Base-by-base conservation (phyloP, 495 filamentous ascomycete species). In the Penicillium diatomitis region DNA sequence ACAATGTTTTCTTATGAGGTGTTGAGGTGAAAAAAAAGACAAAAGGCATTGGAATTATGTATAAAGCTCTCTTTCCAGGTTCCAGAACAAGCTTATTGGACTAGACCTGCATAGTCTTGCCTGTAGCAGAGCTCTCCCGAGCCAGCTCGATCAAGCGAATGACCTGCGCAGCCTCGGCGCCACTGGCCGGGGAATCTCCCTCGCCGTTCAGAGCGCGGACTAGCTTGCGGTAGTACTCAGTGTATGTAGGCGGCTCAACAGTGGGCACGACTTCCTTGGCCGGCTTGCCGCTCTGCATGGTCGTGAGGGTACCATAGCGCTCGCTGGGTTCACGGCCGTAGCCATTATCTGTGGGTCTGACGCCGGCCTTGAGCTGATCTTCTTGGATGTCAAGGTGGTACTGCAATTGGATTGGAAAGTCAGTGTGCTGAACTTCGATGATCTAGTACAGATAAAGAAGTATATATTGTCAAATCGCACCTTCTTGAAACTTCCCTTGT, bases 401-500 rank as follows among this genome's bases (percentile, higher is more conserved):
- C 20, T 20, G 20, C 20, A 67, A 80, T 74, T 77, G 27, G 3
- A 10, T 30, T 0, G 4, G 41, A 12, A 31, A 33, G 11, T 35
- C 33, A 41, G 51, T 34, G 57, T 7, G 1, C 2, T 6, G 29
- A 5, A 12, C 1, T 20, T 8, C 27, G 2, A 5, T 30, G 3
- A 29, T 8, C 39, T 11, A 10, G 28, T 0, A 8, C 9, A 4
- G 40, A 20, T 20, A 6, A 12, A 28, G 3, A 8, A 10, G 6
- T 2, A 20, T 37, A 27, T 20, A 10, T 29, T 32, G 34, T 36
- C 11, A 33, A 1, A 4, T 33, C 58, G 49, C 45, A 71, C 72
- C 69, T 94, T 95, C 68, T 81, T 84, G 62, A 82, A 95, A 56
- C 83, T 88, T 1, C 84, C 89, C 62, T 87, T 82, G 4, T 82